Evolutionary conservation across 305 asterid species (phyloP).

Genomic region (Plantago rigida): DNA sequence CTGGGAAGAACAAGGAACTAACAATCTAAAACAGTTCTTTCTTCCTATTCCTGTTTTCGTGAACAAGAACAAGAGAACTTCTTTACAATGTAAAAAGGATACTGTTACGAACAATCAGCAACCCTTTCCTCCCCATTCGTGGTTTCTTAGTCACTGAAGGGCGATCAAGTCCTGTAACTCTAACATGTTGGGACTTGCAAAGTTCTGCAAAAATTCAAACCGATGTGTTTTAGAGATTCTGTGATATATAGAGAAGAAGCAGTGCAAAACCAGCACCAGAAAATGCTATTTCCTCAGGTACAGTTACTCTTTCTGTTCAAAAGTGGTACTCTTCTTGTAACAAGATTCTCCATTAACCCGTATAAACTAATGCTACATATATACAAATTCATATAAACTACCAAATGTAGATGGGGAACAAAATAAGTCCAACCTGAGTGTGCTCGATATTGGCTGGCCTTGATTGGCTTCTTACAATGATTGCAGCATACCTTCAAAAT

Average conservation of each 20-base stretch:
- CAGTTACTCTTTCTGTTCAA: neutral
- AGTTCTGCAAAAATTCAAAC: conserved; percentile 48
- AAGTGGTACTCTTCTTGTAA: neutral
- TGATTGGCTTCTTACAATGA: conserved; percentile 80
- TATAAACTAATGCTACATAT: conserved; percentile 16
- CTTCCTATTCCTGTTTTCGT: no score
- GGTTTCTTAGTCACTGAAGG: conserved; percentile 50
- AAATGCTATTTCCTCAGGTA: conserved; percentile 1
- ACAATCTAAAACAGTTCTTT: no score
- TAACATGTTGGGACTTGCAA: conserved; percentile 40
- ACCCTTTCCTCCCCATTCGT: conserved; percentile 44
- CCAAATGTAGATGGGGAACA: conserved; percentile 15
- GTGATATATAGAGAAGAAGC: conserved; percentile 1
- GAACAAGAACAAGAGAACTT: no score
- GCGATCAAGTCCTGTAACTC: conserved; percentile 38
- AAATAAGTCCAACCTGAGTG: conserved; percentile 57
- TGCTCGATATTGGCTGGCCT: conserved; percentile 59
- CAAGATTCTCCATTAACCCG: neutral
- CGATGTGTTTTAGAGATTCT: conserved; percentile 6
- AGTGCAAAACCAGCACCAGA: conserved; percentile 7
- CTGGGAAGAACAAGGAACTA: no score
- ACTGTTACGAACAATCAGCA: conserved; percentile 41
- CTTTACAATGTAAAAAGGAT: conserved; percentile 39
- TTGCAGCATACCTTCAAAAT: conserved; percentile 70
- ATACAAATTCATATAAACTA: conserved; percentile 13